Evolutionary conservation across 148 eudicot species (phyloP).

Genomic region (Polygonum aviculare): DNA sequence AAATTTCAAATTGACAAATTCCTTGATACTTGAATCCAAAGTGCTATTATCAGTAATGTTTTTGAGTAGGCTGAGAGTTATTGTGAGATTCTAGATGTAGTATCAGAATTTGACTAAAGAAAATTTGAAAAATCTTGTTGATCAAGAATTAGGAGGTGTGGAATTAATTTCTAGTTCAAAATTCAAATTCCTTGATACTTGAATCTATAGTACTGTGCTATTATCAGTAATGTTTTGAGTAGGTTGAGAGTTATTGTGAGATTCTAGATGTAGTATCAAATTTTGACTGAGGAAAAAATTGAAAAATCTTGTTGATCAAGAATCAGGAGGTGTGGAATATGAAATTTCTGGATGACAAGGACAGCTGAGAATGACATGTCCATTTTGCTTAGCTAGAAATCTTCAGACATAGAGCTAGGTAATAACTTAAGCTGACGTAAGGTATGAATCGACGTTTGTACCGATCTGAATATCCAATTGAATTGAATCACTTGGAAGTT

Average conservation of each 20-base stretch:
- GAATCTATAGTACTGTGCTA: background rate
- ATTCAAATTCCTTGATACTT: background rate
- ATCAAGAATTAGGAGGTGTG: background rate
- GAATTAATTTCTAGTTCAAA: too few species aligned
- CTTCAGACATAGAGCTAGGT: background rate
- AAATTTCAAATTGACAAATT: too few species aligned
- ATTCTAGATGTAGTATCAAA: background rate
- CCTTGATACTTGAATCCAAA: background rate
- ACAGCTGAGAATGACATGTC: background rate
- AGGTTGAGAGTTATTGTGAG: background rate
- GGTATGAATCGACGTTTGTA: background rate
- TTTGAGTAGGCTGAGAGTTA: background rate
- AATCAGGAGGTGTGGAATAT: background rate
- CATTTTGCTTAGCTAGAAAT: background rate
- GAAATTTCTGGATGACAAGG: slow-evolving; percentile 4
- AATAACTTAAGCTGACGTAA: background rate
- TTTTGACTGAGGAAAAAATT: too few species aligned
- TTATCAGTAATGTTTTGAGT: background rate
- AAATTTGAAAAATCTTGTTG: background rate
- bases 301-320: slow-evolving; percentile 6
- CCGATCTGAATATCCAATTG: background rate
- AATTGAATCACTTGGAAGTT: background rate
- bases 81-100: background rate
- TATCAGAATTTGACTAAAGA: background rate
- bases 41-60: background rate